These are phyloP conservation scores for Somion occarium DNA, from an alignment of 1,284 basidiomycete genomes.

Conservation along the genomic window DNA sequence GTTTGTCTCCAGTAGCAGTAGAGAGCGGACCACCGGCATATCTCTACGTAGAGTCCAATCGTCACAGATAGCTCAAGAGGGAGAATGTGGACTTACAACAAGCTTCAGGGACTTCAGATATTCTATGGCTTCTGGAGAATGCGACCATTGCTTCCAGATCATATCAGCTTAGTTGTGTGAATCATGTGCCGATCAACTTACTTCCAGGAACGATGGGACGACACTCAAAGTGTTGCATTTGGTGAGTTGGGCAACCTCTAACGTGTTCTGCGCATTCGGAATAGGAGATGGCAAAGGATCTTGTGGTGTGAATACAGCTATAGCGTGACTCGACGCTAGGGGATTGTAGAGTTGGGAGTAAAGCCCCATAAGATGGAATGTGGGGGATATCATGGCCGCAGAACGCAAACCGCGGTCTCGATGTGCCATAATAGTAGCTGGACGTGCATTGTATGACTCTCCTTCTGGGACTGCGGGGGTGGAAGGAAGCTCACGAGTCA, in stretches of 20 bases:
- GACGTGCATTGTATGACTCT: slow-evolving; percentile 5
- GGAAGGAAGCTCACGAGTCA: background rate
- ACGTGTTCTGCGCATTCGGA: slow-evolving; percentile 11
- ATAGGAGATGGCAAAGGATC: slow-evolving; percentile 10
- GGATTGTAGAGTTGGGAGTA: slow-evolving; percentile 12
- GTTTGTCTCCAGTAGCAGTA: slow-evolving; percentile 8
- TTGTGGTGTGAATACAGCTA: slow-evolving; percentile 12
- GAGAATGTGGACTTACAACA: background rate
- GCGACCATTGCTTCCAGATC: slow-evolving; percentile 13
- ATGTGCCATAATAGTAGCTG: background rate
- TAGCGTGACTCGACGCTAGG: slow-evolving; percentile 6
- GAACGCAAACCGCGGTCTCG: slow-evolving; percentile 7
- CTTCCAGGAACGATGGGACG: slow-evolving; percentile 11
- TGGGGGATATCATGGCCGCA: slow-evolving; percentile 11
- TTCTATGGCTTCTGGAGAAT: slow-evolving; percentile 10
- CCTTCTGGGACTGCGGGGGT: background rate
- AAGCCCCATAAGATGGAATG: slow-evolving; percentile 16
- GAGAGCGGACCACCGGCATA: slow-evolving; percentile 15
- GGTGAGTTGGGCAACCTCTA: slow-evolving; percentile 7
- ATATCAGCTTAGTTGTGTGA: slow-evolving; percentile 2
- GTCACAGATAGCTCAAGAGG: background rate
- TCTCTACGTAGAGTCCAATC: background rate
- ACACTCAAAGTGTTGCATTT: slow-evolving; percentile 1
- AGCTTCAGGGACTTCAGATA: slow-evolving; percentile 9
- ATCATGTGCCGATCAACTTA: slow-evolving; percentile 4